These are phyloP conservation scores for Cryptomeria japonica DNA, from an alignment of 75 land plant genomes.

Conservation along the genomic window DNA sequence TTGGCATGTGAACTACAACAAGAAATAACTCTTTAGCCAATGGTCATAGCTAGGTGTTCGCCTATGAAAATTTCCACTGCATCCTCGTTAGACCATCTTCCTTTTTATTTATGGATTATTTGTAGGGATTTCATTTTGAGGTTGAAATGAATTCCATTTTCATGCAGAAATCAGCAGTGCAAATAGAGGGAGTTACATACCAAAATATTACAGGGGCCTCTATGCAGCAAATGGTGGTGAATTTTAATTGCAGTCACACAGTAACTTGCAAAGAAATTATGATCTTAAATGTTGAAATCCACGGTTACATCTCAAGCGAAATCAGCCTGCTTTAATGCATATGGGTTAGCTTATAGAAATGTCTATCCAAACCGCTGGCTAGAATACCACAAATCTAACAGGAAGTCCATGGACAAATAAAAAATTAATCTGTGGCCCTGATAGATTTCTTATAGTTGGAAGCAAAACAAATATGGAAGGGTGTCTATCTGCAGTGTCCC, in stretches of 20 bases:
- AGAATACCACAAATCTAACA: no score
- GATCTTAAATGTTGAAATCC: background rate
- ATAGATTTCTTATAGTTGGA: no score
- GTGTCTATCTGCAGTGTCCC: no score
- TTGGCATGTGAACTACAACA: no score
- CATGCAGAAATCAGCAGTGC: slow-evolving; percentile 53
- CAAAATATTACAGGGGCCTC: slow-evolving; percentile 64
- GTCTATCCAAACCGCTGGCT: background rate
- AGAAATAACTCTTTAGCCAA: no score
- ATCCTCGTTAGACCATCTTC: no score
- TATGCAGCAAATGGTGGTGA: slow-evolving; percentile 29
- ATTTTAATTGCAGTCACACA: slow-evolving; percentile 43
- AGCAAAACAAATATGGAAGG: no score
- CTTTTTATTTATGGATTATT: no score
- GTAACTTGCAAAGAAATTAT: slow-evolving; percentile 43
- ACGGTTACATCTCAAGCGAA: background rate
- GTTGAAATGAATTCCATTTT: background rate
- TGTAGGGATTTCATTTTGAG: background rate
- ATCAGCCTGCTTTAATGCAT: background rate
- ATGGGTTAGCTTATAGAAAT: background rate
- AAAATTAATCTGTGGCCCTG: no score
- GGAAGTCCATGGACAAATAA: no score
- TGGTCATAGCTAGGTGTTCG: no score
- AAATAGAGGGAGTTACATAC: slow-evolving; percentile 38
- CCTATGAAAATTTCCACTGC: no score